These are phyloP conservation scores for Paramicrosporidium saccamoebae DNA, from an alignment of 371 early-diverging fungal genomes.

Conservation along the genomic window DNA sequence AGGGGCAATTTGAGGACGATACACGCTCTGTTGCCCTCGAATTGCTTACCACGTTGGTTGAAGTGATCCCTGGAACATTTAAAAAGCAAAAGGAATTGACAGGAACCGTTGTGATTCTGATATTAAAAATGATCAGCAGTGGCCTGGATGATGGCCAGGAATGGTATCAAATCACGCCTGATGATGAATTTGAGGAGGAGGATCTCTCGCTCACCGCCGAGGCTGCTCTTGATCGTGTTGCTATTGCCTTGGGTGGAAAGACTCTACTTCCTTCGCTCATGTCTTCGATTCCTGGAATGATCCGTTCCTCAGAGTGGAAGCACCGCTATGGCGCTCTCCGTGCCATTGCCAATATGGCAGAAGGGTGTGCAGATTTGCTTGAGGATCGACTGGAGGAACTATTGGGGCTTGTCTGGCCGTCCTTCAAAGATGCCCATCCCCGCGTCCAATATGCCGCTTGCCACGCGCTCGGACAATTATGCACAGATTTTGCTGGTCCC, in stretches of 20 bases:
- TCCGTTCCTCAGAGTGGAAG: slow-evolving; percentile 55
- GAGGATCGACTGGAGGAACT: slow-evolving; percentile 50
- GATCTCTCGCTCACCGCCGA: slow-evolving; percentile 58
- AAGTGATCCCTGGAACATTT: slow-evolving; percentile 43
- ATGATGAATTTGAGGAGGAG: slow-evolving; percentile 62
- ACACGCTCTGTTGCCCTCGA: slow-evolving; percentile 61
- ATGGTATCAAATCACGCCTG: slow-evolving; percentile 58
- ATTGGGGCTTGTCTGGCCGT: slow-evolving; percentile 38
- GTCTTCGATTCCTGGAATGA: slow-evolving; percentile 48
- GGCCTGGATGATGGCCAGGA: slow-evolving; percentile 38
- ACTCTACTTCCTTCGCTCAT: slow-evolving; percentile 58
- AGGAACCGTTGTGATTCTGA: slow-evolving; percentile 31
- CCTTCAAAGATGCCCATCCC: slow-evolving; percentile 60
- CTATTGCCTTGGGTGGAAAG: slow-evolving; percentile 58
- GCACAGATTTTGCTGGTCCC: slow-evolving; percentile 63
- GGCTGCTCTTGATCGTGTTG: slow-evolving; percentile 73
- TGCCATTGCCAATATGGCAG: slow-evolving; percentile 75
- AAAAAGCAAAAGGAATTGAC: slow-evolving; percentile 45
- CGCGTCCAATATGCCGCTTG: slow-evolving; percentile 84
- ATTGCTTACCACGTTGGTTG: slow-evolving; percentile 51
- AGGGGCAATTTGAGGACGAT: slow-evolving; percentile 23
- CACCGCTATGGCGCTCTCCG: slow-evolving; percentile 70
- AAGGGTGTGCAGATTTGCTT: slow-evolving; percentile 77
- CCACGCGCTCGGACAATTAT: slow-evolving; percentile 81
- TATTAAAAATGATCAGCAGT: slow-evolving; percentile 67